Base-by-base conservation (phyloP, 2,329 filamentous ascomycete genomes). In the Saccharata proteae region DNA sequence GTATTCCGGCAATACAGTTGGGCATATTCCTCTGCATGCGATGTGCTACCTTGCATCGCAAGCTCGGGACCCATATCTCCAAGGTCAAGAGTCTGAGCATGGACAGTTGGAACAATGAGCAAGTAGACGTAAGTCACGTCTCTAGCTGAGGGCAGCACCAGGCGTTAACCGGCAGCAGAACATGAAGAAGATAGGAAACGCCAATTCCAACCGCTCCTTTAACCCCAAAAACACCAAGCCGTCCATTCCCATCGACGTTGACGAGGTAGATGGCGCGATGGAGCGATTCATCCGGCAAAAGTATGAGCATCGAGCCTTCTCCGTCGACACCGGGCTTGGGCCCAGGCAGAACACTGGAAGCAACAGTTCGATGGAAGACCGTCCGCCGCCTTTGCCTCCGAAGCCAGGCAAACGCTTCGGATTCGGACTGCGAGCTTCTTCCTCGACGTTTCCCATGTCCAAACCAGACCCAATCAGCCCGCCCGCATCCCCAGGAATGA, bases 11-110 rank as follows among this genome's bases (percentile, higher is more conserved):
- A 27, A 3, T 14, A 29, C 51, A 94, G 82, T 65, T 98, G 59
- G 90, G 90, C 38, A 75, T 96, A 42, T 98, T 98, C 55, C 67
- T 98, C 30, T 98, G 90, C 62, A 92, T 98, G 81, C 83, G 90
- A 54, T 98, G 90, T 66, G 90, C 86, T 32, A 74, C 85, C 33
- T 72, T 96, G 49, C 90, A 98, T 64, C 82, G 90, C 51, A 96
- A 96, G 61, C 67, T 98, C 49, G 90, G 90, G 39, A 96, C 90
- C 23, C 90, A 98, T 58, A 84, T 98, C 40, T 94, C 86, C 43
- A 98, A 98, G 58, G 85, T 98, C 64, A 98, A 98, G 60, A 96
- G 86, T 21, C 60, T 98, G 61, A 96, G 81, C 57, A 96, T 98
- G 86, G 90, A 98, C 59, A 90, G 80, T 44, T 98, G 90, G 90